Evolutionary conservation across 306 rosid genomes (phyloP), one percentile per base, ranked within the genome.

Genomic region (Sesbania bispinosa): DNA sequence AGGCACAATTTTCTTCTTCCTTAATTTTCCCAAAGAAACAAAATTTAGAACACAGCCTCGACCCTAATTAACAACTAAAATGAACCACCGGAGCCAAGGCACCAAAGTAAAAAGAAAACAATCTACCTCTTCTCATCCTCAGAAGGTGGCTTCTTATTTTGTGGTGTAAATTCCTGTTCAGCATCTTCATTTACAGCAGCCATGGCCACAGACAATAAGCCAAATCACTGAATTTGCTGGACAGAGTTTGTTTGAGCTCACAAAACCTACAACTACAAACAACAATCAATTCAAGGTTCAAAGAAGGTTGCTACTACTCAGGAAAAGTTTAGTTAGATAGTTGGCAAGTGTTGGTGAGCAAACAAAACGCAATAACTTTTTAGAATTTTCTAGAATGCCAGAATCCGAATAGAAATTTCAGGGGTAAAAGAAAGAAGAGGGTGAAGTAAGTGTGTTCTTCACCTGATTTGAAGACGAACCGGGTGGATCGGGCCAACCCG

Each of bases 121-220:
- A 21, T n/a, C 26, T 67, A 91, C 99, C 96, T 83, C 76, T 89
- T 89, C 62, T 94, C 97, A 14, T 89, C 95, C 26, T 94, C 97
- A 16, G 99, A 50, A 4, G 89, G 85, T 62, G 80, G 77, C 76
- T 94, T 94, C 79, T 86, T 84, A 74, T 89, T 86, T 57, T 58
- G 82, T 15, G 93, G 87, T 36, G 50, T 59, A 57, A 48, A 62
- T 7, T 77, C 93, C 39, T 79, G 88, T 18, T 77, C 79, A 2
- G 61, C 38, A 38, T 68, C 84, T 66, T 78, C 87, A 26, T 55
- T 77, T 5, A 66, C 71, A 29, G 43, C 71, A 29, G 82, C 92
- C 99, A 94, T 89, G 42, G 42, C 63, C 76, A 63, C 71, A 59
- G 41, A 69, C 15, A 53, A 29, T 10, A 30, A 52, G 20, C 39